Base-by-base conservation (phyloP, 2,329 filamentous ascomycete species). In the Fusarium multiceps region DNA sequence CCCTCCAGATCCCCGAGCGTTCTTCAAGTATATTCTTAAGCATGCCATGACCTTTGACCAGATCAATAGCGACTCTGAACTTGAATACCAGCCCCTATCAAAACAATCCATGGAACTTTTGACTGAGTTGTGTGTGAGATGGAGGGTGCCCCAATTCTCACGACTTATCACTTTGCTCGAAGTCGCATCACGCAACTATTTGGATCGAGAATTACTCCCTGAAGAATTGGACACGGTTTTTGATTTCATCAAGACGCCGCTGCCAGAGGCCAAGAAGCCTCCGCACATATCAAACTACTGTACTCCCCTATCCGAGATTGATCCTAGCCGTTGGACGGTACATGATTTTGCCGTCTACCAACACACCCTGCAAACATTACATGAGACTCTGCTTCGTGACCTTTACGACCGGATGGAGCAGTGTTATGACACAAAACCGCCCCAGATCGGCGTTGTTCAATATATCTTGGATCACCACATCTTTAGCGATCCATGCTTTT, bases 371-470 rank as follows among this genome's bases (percentile, higher is more conserved):
- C 86, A 87, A 37, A 88, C 86, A 30, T 81, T 98, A 41, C 90
- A 98, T 75, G 94, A 98, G 74, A 89, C 90, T 12, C 83, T 98
- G 27, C 84, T 98, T 48, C 89, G 94, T 56, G 95, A 98, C 75
- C 86, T 99, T 20, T 98, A 93, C 79, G 90, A 94, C 69, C 85
- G 92, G n/a, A 87, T 98, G 79, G 91, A 95, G 82, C 90, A 92
- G 72, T 95, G 93, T 73, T 99, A 95, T 79, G 94, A 97, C 68
- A 82, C 87, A n/a, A 98, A 97, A 75, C 90, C 93, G 13, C 93
- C 93, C 7, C 89, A 90, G 41, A 89, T 97, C 23, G 93, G 91
- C 7, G 89, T 90, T 16, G 87, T 97, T 30, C 90, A 98, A 86
- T 91, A 90, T 72, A 80, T 98, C 34, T 82, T 99, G 40, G 90